Evolutionary conservation across 257 asterid species (phyloP).

Genomic region (Echites panduratus): DNA sequence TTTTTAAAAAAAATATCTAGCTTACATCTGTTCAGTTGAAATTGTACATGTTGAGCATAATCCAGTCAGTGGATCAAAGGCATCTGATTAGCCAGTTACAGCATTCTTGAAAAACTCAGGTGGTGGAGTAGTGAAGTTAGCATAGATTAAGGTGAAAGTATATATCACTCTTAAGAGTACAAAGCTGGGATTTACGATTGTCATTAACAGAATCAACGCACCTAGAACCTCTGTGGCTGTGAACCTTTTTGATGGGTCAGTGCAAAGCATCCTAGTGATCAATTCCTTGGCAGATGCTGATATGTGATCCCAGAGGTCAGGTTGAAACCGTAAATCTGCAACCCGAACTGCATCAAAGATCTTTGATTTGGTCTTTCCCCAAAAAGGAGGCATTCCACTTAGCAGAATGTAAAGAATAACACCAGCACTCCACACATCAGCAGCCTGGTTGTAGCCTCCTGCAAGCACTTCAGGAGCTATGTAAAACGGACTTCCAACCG

Average conservation of each 20-base stretch:
- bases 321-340: slow-evolving; percentile 43
- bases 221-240: slow-evolving; percentile 49
- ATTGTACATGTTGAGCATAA: background rate
- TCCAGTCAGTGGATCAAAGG: background rate
- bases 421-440: slow-evolving; percentile 68
- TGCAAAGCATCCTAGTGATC: slow-evolving; percentile 40
- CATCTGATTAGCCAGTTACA: background rate
- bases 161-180: background rate
- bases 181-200: background rate
- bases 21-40: background rate
- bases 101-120: background rate
- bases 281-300: slow-evolving; percentile 49
- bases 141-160: background rate
- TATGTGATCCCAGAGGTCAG: slow-evolving; percentile 44
- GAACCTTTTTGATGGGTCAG: slow-evolving; percentile 44
- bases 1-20: background rate
- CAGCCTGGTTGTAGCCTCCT: slow-evolving; percentile 50
- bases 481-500: slow-evolving; percentile 63
- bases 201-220: slow-evolving; percentile 14
- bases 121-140: background rate
- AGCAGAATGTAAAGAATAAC: slow-evolving; percentile 58
- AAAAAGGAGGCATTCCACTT: slow-evolving; percentile 62
- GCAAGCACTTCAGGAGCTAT: slow-evolving; percentile 59
- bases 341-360: slow-evolving; percentile 57
- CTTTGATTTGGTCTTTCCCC: slow-evolving; percentile 60